Percentiles rank a stretch among this genome's conserved stretches.
These are phyloP conservation scores for Schwanniomyces yamadae DNA, from an alignment of 805 yeast species.

Conservation along the genomic window DNA sequence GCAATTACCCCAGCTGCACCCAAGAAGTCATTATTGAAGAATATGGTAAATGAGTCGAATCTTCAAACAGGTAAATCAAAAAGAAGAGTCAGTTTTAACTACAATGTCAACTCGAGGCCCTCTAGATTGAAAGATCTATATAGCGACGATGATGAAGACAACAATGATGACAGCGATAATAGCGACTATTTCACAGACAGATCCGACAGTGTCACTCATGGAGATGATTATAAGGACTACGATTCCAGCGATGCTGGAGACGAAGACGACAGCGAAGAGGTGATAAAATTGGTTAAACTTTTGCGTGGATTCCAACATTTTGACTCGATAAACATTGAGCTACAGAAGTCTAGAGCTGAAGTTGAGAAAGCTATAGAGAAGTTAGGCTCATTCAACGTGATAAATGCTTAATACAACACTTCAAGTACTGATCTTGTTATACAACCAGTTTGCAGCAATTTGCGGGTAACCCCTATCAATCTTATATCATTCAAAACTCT, in stretches of 20 bases:
- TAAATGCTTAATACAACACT: conserved; percentile 24
- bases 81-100: conserved; percentile 38
- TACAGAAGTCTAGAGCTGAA: conserved; percentile 54
- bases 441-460: conserved; percentile 2
- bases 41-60: conserved; percentile 21
- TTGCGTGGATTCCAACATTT: conserved; percentile 53
- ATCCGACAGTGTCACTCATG: conserved; percentile 5
- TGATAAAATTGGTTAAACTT: conserved; percentile 40
- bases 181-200: conserved; percentile 1
- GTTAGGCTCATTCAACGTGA: conserved; percentile 35
- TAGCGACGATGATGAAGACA: conserved; percentile 10
- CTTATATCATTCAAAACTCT: neutral
- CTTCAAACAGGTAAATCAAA: conserved; percentile 16
- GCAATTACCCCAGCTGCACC: neutral
- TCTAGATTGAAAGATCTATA: conserved; percentile 11
- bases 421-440: neutral
- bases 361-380: conserved; percentile 48
- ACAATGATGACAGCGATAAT: conserved; percentile 11
- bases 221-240: conserved; percentile 9
- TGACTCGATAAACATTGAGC: conserved; percentile 70
- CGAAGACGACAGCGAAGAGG: conserved; percentile 22
- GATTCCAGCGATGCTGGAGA: neutral
- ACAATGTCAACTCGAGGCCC: conserved; percentile 13
- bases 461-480: conserved; percentile 8
- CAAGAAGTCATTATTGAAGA: conserved; percentile 14